Base-by-base conservation (phyloP, 2,329 filamentous ascomycete genomes). In the Tolypocladium nubicola region DNA sequence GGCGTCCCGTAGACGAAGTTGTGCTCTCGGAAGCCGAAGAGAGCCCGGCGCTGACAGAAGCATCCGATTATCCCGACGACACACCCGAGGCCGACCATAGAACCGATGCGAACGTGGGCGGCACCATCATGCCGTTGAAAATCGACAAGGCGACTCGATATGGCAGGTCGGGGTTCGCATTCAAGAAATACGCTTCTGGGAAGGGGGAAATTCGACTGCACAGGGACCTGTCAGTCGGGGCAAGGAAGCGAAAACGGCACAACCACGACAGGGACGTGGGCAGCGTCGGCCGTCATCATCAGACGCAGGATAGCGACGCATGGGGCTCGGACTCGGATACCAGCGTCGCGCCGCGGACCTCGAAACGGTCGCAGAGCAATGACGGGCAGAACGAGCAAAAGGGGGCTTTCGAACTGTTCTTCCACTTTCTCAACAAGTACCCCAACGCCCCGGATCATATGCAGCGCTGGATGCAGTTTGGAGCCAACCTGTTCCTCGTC, bases 401-500 rank as follows among this genome's bases (percentile, higher is more conserved):
- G 35, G 67, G 70, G 40, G 60, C 68, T 45, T 60, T 75, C 70
- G 76, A 75, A 57, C 79, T 62, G 33, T 71, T 83, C 57, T 74
- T 84, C 53, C 72, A 76, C 56, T 75, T 76, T 40, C 70, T 85
- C 59, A 79, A 82, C 61, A 76, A 80, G 57, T 78, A 86, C 62
- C 81, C 81, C 4, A 78, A 80, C 57, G 79, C 81, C 21, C 83
- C 83, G 1, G 78, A 82, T 33, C 79, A 85, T 58, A 70, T 85
- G 45, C 81, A 80, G 53, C 77, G 78, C 60, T 86, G 83, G 79
- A 70, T 85, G 39, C 78, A 81, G 57, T 73, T 85, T 4, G 67
- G 79, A 2, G 80, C 90, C 73, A 90, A 90, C 67, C 68, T 85
- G 52, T 79, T 82, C 59, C 75, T 88, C 19, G 77, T 85, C 6